phyloP scores from a whole-genome alignment of 352 stramenopile species.

The Phytophthora hibernalis region DNA sequence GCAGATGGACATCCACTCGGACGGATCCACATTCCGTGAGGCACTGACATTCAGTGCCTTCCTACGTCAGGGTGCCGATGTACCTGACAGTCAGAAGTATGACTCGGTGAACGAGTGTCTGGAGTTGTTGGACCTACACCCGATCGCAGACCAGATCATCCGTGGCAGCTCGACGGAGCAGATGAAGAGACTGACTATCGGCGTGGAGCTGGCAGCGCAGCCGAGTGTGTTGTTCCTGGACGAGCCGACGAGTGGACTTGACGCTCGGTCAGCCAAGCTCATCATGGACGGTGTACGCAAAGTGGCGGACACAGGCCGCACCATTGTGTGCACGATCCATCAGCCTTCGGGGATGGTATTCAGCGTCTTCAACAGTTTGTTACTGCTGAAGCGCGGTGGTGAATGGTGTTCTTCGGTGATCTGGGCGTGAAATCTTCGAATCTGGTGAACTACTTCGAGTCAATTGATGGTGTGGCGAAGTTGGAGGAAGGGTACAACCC shows the following conservation, averaged over 20 bases:
- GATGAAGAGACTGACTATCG: slow-evolving; percentile 56
- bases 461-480: slow-evolving; percentile 45
- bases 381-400: slow-evolving; percentile 69
- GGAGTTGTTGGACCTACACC: slow-evolving; percentile 31
- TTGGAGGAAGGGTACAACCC: slow-evolving; percentile 77
- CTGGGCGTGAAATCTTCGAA: slow-evolving; percentile 44
- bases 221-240: slow-evolving; percentile 84
- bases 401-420: slow-evolving; percentile 66
- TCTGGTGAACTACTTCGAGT: slow-evolving; percentile 58
- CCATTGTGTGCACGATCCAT: slow-evolving; percentile 90
- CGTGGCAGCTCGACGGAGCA: slow-evolving; percentile 48
- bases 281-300: slow-evolving; percentile 85
- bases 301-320: slow-evolving; percentile 60
- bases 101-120: slow-evolving; percentile 44
- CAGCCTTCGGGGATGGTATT: slow-evolving; percentile 60
- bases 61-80: slow-evolving; percentile 51
- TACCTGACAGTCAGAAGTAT: slow-evolving; percentile 34
- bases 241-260: slow-evolving; percentile 80
- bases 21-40: slow-evolving; percentile 89
- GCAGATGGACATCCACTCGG: slow-evolving; percentile 88
- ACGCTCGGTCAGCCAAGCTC: slow-evolving; percentile 76
- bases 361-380: slow-evolving; percentile 75
- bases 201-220: slow-evolving; percentile 77
- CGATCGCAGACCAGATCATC: slow-evolving; percentile 45
- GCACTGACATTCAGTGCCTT: slow-evolving; percentile 87